Base-by-base conservation (phyloP, 129 eudicot species). In the Dittrichia graveolens region DNA sequence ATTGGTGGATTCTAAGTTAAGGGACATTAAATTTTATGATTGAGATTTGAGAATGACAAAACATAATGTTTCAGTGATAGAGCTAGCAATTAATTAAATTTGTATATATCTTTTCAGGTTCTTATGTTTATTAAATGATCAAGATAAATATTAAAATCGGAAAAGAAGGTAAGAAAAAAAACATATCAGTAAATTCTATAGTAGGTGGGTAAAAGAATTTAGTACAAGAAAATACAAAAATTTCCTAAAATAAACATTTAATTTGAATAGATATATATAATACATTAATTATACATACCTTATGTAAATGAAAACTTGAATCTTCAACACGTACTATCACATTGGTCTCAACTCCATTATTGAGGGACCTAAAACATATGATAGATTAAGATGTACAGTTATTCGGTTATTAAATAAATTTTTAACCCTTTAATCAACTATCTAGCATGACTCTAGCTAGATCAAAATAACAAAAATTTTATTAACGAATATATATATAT, bases 231-330 rank as follows among this genome's bases (percentile, higher is more conserved):
- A 24, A 24, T 24, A 0, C 0, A 24, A 24, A 24, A 24, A 24
- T 0, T 0, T 24, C 31, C 2, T 24, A 24, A 24, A 24, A 24
- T 24, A 2, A 24, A 24, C 31, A 2, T 24, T 24, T 24, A 24
- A 24, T 24, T 24, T 24, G n/a, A n/a, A n/a, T n/a, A 24, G 31
- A 24, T 24, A 24, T 0, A 24, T 24, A 24, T 24, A 24, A 24
- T 24, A 24, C 2, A 24, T 24, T 24, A 24, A 41, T 24, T 3
- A 8, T 55, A 16, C 49, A 61, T 50, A 60, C 96, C 98, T 89
- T 92, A 67, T 92, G 98, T 61, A 89, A 67, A 65, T 72, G 80
- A 73, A 92, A 89, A 68, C 69, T 61, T 8, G 88, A 67, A 50
- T 50, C 91, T 68, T 81, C 85, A 66, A 92, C 86, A 52, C 61